A percentile compares a stretch with the other conserved stretches of the same genome.
Conservation (phyloP, 768 basidiomycete genomes). For the Lactarius psammicola region DNA sequence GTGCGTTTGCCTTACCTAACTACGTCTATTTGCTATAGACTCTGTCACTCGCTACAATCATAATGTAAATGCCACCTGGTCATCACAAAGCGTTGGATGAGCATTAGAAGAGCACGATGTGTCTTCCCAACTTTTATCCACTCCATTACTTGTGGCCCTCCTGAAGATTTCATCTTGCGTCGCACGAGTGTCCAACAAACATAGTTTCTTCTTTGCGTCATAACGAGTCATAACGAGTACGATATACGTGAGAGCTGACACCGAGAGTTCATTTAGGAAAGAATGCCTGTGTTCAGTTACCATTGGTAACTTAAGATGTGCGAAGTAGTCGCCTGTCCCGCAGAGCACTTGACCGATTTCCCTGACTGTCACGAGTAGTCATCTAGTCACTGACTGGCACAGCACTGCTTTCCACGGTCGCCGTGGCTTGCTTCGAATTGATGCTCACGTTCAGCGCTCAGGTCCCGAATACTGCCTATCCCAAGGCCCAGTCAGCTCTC, state of each 20-base stretch:
- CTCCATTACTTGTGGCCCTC: constrained; percentile 54
- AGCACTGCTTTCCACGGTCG: too few species aligned
- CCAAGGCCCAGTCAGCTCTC: too few species aligned
- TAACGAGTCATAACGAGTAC: constrained; percentile 72
- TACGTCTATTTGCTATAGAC: constrained; percentile 4
- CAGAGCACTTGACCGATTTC: too few species aligned
- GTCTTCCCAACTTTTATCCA: constrained; percentile 70
- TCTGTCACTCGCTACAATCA: background rate
- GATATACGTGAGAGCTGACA: constrained; percentile 78
- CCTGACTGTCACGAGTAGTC: too few species aligned
- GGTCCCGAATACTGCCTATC: too few species aligned
- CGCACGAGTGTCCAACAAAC: constrained; percentile 78
- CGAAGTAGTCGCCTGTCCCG: constrained; percentile 53
- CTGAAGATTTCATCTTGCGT: constrained; percentile 79
- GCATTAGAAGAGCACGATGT: constrained; percentile 70
- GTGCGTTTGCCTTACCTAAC: constrained; percentile 77
- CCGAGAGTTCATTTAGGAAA: constrained; percentile 60
- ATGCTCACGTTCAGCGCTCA: too few species aligned
- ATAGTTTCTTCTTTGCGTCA: constrained; percentile 76
- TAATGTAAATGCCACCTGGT: constrained; percentile 11
- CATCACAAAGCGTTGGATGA: background rate
- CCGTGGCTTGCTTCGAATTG: too few species aligned
- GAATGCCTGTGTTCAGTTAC: constrained; percentile 22
- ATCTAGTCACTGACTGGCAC: too few species aligned
- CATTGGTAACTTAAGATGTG: background rate